Evolutionary conservation across 306 rosid genomes (phyloP).

Genomic region (Begonia fuchsioides): DNA sequence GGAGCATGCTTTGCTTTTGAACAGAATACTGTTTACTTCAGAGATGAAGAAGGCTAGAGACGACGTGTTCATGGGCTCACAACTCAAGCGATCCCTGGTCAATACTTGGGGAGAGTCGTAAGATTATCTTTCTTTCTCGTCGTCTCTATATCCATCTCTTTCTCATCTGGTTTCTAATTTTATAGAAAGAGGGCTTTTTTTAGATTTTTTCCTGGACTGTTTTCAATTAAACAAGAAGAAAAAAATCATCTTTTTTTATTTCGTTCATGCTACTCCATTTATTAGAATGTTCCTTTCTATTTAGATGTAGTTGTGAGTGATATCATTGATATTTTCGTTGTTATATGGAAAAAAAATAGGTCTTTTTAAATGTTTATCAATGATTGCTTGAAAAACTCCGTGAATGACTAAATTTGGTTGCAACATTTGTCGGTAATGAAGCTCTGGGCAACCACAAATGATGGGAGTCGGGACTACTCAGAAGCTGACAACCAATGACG

Average conservation of each 20-base stretch:
- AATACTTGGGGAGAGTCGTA: slow-evolving; percentile 66
- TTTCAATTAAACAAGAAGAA: slow-evolving; percentile 17
- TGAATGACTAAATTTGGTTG: slow-evolving; percentile 6
- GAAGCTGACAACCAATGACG: slow-evolving; percentile 86
- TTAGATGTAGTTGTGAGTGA: neutral
- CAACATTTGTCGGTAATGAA: slow-evolving; percentile 21
- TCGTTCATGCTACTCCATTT: slow-evolving; percentile 6
- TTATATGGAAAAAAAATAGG: too few relatives aligned
- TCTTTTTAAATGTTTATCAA: too few relatives aligned
- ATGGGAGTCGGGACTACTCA: slow-evolving; percentile 45
- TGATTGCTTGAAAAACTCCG: slow-evolving; percentile 16
- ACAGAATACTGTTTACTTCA: slow-evolving; percentile 14
- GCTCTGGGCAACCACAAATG: slow-evolving; percentile 86
- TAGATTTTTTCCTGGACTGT: slow-evolving; percentile 6
- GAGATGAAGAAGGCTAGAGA: slow-evolving; percentile 79
- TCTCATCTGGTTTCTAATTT: neutral
- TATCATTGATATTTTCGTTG: too few relatives aligned
- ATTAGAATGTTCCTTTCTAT: slow-evolving; percentile 3
- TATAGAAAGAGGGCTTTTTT: neutral
- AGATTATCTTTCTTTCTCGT: slow-evolving; percentile 15
- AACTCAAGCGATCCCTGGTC: slow-evolving; percentile 52
- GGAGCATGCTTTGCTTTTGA: slow-evolving; percentile 46
- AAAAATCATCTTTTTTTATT: slow-evolving; percentile 20
- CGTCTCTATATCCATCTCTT: slow-evolving; percentile 3
- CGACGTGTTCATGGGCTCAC: slow-evolving; percentile 48